A percentile compares a stretch with the other conserved stretches of the same genome.
phyloP scores from a whole-genome alignment of 805 yeast genomes.

The Yamadazyma paraphyllophila region DNA sequence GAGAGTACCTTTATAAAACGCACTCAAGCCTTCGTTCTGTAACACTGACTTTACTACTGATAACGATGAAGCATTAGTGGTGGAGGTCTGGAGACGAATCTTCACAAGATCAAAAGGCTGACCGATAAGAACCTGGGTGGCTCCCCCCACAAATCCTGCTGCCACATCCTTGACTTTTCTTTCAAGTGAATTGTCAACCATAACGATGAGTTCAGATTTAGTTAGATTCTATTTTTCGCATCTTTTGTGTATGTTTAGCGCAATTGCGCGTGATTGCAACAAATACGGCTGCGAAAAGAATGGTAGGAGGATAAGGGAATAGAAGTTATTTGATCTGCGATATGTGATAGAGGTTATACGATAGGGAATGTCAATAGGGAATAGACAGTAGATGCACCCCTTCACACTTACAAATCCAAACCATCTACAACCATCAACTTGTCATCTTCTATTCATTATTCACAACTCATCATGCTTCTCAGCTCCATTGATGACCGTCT shows the following conservation, averaged over 20 bases:
- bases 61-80: conserved; percentile 25
- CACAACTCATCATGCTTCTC: conserved; percentile 1
- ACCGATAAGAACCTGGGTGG: conserved; percentile 46
- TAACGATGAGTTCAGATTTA: background rate
- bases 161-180: conserved; percentile 41
- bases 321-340: no score
- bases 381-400: no score
- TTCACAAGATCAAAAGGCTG: conserved; percentile 48
- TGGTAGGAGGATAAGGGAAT: background rate
- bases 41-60: conserved; percentile 35
- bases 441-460: no score
- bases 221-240: background rate
- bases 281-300: conserved; percentile 1
- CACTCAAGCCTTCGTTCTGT: conserved; percentile 40
- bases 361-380: no score
- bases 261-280: conserved; percentile 8
- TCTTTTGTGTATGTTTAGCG: conserved; percentile 1
- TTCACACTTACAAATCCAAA: no score
- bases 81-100: conserved; percentile 40
- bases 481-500: no score
- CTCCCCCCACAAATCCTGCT: conserved; percentile 48
- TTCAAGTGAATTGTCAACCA: conserved; percentile 32
- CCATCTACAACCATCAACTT: background rate
- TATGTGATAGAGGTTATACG: no score
- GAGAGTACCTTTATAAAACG: conserved; percentile 46